Percentiles rank a stretch among this genome's conserved stretches.
Evolutionary conservation across 805 yeast species (phyloP).

Genomic region (Phaffomyces antillensis): DNA sequence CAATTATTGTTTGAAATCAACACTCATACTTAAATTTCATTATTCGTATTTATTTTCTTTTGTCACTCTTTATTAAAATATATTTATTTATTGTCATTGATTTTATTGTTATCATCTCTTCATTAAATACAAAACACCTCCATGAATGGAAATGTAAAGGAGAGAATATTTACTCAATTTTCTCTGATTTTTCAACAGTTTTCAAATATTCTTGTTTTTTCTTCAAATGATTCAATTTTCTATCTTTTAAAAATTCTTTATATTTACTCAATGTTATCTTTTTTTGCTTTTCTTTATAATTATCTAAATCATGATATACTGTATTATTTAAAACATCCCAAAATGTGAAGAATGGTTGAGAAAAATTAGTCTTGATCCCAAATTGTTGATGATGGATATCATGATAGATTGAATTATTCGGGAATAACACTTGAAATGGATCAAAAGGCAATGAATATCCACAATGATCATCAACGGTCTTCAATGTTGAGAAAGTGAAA

Average conservation of each 20-base stretch:
- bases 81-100: not conserved
- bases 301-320: conserved; percentile 58
- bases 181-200: not conserved
- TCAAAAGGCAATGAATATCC: conserved; percentile 94
- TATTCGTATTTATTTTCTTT: too few species aligned
- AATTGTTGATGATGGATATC: conserved; percentile 97
- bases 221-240: conserved; percentile 26
- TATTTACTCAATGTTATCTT: conserved; percentile 62
- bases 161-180: too few species aligned
- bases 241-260: conserved; percentile 43
- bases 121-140: too few species aligned
- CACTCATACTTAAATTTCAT: too few species aligned
- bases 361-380: conserved; percentile 87
- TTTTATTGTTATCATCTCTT: not conserved
- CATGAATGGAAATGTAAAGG: too few species aligned
- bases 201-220: conserved; percentile 16
- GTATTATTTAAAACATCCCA: conserved; percentile 82
- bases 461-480: conserved; percentile 97
- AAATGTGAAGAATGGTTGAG: conserved; percentile 92
- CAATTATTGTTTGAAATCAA: too few species aligned
- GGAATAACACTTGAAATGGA: conserved; percentile 83
- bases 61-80: not conserved
- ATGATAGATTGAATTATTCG: conserved; percentile 92
- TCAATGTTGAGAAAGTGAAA: conserved; percentile 84
- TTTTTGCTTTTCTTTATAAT: conserved; percentile 58